phyloP scores from a whole-genome alignment of 129 eudicot genomes.

The Pseudognaphalium luteoalbum region DNA sequence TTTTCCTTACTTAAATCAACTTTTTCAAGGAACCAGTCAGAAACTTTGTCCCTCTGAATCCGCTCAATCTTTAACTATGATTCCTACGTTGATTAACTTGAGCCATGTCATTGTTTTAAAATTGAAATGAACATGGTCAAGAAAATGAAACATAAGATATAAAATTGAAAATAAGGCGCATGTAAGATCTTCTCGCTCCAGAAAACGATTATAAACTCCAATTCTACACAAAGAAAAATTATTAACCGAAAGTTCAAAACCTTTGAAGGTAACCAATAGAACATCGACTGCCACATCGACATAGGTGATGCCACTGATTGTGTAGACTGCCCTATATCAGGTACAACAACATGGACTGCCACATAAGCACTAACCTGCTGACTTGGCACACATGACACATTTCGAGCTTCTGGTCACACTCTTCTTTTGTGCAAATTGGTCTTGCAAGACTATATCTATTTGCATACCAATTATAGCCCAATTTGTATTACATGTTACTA shows the following conservation, averaged over 20 bases:
- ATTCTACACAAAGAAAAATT: not conserved
- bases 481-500: no score
- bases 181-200: not conserved
- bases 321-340: no score
- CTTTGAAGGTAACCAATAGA: no score
- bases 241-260: not conserved
- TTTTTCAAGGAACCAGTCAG: not conserved
- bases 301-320: no score
- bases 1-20: not conserved
- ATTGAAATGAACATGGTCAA: not conserved
- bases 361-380: no score
- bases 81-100: not conserved
- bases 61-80: not conserved
- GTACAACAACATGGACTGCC: no score
- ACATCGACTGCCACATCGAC: no score
- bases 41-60: not conserved
- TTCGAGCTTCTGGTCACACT: no score
- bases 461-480: no score
- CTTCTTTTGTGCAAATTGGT: no score
- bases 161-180: not conserved
- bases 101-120: not conserved
- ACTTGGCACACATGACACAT: no score
- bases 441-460: no score
- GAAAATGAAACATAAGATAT: not conserved
- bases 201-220: not conserved